Conservation (phyloP, 345 rosid species). For the Raphanus raphanistrum region DNA sequence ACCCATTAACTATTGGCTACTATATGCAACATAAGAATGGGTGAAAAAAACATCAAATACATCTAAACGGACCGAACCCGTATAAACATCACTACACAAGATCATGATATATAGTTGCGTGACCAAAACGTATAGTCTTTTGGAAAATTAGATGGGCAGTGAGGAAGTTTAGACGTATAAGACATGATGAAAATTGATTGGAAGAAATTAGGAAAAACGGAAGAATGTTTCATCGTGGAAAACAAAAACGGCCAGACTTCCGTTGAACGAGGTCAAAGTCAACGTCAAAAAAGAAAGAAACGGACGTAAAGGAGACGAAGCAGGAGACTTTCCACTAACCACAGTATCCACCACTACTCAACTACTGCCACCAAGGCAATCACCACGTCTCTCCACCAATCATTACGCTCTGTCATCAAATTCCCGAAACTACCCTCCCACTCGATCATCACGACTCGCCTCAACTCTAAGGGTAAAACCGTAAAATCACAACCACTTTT, state of each 20-base stretch:
- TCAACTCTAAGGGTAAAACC: background rate
- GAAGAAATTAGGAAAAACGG: background rate
- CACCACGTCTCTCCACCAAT: slow-evolving; percentile 20
- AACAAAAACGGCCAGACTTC: slow-evolving; percentile 7
- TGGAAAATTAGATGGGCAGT: background rate
- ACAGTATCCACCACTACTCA: slow-evolving; percentile 9
- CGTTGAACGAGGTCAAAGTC: background rate
- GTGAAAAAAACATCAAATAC: too few relatives aligned
- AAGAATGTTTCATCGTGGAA: slow-evolving; percentile 11
- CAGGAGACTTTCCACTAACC: slow-evolving; percentile 7
- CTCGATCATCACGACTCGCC: background rate
- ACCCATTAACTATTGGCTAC: background rate
- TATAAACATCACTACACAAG: background rate
- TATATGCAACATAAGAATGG: background rate
- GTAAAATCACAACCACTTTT: background rate
- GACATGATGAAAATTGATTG: background rate
- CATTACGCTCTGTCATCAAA: background rate
- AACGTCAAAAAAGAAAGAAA: background rate
- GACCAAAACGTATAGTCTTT: background rate
- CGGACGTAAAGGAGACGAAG: slow-evolving; percentile 22
- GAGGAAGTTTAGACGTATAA: slow-evolving; percentile 7
- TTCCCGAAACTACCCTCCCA: slow-evolving; percentile 7
- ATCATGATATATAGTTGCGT: background rate
- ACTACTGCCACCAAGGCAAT: slow-evolving; percentile 8
- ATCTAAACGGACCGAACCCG: background rate